Percentiles rank a stretch among this genome's conserved stretches.
Conservation (phyloP, 768 basidiomycete species). For the Hericium alpestre region DNA sequence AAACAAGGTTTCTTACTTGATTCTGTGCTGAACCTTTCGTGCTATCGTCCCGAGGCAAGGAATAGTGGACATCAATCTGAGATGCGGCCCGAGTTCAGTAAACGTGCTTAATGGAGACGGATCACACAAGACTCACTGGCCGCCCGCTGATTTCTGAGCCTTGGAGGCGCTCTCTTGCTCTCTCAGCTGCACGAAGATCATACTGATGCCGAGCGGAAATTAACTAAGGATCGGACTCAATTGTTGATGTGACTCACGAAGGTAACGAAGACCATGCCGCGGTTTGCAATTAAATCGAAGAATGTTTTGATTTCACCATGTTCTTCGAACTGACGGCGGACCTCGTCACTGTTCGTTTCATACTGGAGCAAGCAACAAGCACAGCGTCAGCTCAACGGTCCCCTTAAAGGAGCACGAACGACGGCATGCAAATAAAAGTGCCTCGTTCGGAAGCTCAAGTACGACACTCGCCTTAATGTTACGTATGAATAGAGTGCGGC, state of each 20-base stretch:
- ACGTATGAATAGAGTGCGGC: slow-evolving; percentile 91
- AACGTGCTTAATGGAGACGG: neutral
- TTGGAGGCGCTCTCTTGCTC: slow-evolving; percentile 84
- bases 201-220: slow-evolving; percentile 39
- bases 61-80: slow-evolving; percentile 98
- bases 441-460: neutral
- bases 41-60: slow-evolving; percentile 76
- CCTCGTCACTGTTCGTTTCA: slow-evolving; percentile 78
- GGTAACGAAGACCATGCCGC: slow-evolving; percentile 99
- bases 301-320: slow-evolving; percentile 96
- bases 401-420: neutral
- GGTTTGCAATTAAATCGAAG: slow-evolving; percentile 86
- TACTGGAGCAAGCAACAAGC: slow-evolving; percentile 39
- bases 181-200: slow-evolving; percentile 87
- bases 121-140: slow-evolving; percentile 50
- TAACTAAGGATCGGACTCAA: neutral
- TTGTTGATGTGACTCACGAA: slow-evolving; percentile 59
- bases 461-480: slow-evolving; percentile 85
- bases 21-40: slow-evolving; percentile 68
- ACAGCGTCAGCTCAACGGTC: slow-evolving; percentile 5
- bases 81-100: slow-evolving; percentile 6
- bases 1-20: slow-evolving; percentile 40
- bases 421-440: neutral
- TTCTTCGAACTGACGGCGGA: slow-evolving; percentile 79
- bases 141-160: slow-evolving; percentile 80